Evolutionary conservation across 1,139 yeast species (phyloP), one percentile per base, ranked within the genome.

Genomic region (Yamadazyma conglobata): DNA sequence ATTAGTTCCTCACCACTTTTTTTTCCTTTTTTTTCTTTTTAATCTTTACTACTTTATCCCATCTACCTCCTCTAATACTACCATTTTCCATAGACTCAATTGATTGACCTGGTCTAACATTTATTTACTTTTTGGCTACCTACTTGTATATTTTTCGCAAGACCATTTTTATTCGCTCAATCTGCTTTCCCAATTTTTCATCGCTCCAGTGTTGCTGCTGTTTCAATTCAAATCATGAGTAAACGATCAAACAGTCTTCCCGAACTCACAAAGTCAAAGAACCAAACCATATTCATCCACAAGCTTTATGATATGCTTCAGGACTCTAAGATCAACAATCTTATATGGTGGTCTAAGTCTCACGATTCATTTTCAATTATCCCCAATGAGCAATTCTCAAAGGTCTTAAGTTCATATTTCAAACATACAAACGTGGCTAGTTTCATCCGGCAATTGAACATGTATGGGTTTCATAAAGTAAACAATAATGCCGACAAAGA

Each of bases 391-490:
- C 79, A 77, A 33, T 79, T 81, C 40, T 73, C 82, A 33, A 66
- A 70, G 46, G 73, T 77, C 15, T 58, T 82, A 40, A 72, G 83
- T 29, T 73, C 68, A 31, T 82, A 79, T 54, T 82, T 82, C 58
- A 82, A 82, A 50, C 91, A 82, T 52, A 79, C 86, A 24, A 82
- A 82, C 48, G 80, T 81, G 31, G 85, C 89, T 1, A 77, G 85
- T n/a, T 82, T 82, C 53, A 84, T 82, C 16, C 69, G 91, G 33
- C 91, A 82, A 47, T 51, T 82, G 37, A 83, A 82, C 55, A 82
- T 82, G 86, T 82, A 82, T 50, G 91, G 87, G 7, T 81, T 81
- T 54, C 89, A 82, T 50, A 82, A 82, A 53, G 86, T 81, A 11
- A 67, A 64, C 45, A 71, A 14, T 15, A 23, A 31, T 21, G 40